phyloP scores from a whole-genome alignment of 345 rosid species.

The Moringa oleifera region DNA sequence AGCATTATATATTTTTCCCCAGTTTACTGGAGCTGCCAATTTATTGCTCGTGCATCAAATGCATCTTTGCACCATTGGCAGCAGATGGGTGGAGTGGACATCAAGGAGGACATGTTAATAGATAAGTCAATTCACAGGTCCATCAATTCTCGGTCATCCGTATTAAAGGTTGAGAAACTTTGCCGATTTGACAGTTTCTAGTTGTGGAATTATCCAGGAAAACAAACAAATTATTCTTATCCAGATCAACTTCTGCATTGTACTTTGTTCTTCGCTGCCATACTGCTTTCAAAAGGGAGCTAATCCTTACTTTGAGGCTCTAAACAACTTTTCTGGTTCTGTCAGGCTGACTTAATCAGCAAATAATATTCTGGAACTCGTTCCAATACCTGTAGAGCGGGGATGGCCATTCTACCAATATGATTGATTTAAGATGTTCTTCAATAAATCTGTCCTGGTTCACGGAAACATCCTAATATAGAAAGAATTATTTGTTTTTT shows the following conservation, averaged over 20 bases:
- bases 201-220: not conserved
- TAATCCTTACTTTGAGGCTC: too few relatives aligned
- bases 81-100: conserved; percentile 87
- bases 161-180: conserved; percentile 62
- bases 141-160: conserved; percentile 80
- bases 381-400: not conserved
- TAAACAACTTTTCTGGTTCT: not conserved
- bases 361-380: not conserved
- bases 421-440: too few relatives aligned
- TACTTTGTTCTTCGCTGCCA: not conserved
- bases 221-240: not conserved
- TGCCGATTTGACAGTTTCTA: too few relatives aligned
- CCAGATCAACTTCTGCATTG: conserved; percentile 8
- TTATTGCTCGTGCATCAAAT: conserved; percentile 81
- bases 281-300: not conserved
- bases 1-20: conserved; percentile 1
- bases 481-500: too few relatives aligned
- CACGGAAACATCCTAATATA: not conserved
- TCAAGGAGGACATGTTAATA: conserved; percentile 72
- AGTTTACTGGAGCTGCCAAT: conserved; percentile 98
- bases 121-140: conserved; percentile 78
- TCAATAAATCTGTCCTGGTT: not conserved
- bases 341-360: not conserved
- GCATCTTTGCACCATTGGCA: conserved; percentile 82
- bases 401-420: not conserved